Evolutionary conservation across 768 basidiomycete species (phyloP), one percentile per base, ranked within the genome.

Genomic region (Tremella fuciformis): DNA sequence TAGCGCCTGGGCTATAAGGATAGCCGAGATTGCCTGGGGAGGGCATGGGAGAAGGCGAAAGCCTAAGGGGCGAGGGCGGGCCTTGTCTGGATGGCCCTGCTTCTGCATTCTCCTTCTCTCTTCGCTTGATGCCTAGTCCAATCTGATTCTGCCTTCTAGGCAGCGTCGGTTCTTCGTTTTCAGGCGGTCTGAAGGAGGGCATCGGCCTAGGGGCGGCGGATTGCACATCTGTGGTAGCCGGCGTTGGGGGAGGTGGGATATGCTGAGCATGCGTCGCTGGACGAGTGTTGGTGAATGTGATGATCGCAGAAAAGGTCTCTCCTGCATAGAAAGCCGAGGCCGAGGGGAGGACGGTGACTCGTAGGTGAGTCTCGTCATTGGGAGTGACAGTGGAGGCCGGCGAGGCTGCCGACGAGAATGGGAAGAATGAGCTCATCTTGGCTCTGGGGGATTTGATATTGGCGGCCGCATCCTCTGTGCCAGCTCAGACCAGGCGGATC

Each of bases 321-420:
- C 93, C 93, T 0, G 93, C 90, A 75, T 93, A 97, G 78, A 88
- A 97, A 0, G 91, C 89, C 0, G 89, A 87, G 62, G 91, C 88
- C 0, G 88, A 82, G 1, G 93, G 93, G 0, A 70, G 74, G 52
- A 80, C 73, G 7, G 74, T 75, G 19, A 80, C 61, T 56, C 69
- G 63, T n/a, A 79, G 56, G 51, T 71, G 69, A 13, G 71, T 65
- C 37, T 72, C 71, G 24, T 68, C 66, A 38, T 18, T 37, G 3
- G 54, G 57, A 15, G 56, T 39, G 18, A 51, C 53, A 6, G 39
- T 41, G 13, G 56, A 26, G 13, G 48, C 16, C 18, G 41, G 16
- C 9, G 63, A 37, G 37, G 44, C 13, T 13, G 50, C 11, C 8
- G 55, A 39, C 13, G 57, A 52, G 1, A 55, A 52, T 34, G 61